Evolutionary conservation across 257 asterid genomes (phyloP), one percentile per base, ranked within the genome.

Genomic region (Paraleonurus japonicus): DNA sequence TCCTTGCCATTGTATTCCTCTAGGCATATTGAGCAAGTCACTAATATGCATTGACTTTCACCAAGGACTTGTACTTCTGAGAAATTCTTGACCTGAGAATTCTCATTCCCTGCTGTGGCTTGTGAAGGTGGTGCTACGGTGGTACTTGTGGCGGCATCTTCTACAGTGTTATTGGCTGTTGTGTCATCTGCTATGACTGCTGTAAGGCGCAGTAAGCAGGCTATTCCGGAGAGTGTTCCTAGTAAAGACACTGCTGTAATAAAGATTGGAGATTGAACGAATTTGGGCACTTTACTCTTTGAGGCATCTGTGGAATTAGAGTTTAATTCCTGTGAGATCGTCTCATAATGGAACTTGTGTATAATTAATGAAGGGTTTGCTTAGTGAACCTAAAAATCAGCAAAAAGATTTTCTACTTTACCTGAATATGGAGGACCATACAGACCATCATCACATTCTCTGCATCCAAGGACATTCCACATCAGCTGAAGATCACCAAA

Each of bases 1-100:
- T 73, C 82, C 53, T 41, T 47, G 15, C 35, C 67, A 53, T 19
- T 22, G 50, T 81, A 81, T 9, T 81, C 85, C 61, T 74, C 85
- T 10, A 81, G 78, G 73, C 85, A 81, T 77, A 81, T 77, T 20
- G 82, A 65, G 75, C 85, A 77, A 27, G 55, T 51, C 16, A 63
- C 26, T 48, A 28, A 50, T 53, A 55, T 55, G 22, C 70, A 79
- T 68, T 64, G 68, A 27, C 35, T 23, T 11, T 76, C 77, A 35
- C 59, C 51, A 32, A 62, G 39, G 23, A 61, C 64, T 13, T 54
- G 9, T 50, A 65, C 61, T 65, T 80, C 64, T 57, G 76, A 63
- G 30, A 76, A 68, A 4, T 4, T 43, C 71, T 69, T 54, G 17
- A 72, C 62, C 48, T 76, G 62, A 24, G 79, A 67, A 59, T 62